Evolutionary conservation across 2,329 filamentous ascomycete species (phyloP).

Genomic region (Moelleriella libera): DNA sequence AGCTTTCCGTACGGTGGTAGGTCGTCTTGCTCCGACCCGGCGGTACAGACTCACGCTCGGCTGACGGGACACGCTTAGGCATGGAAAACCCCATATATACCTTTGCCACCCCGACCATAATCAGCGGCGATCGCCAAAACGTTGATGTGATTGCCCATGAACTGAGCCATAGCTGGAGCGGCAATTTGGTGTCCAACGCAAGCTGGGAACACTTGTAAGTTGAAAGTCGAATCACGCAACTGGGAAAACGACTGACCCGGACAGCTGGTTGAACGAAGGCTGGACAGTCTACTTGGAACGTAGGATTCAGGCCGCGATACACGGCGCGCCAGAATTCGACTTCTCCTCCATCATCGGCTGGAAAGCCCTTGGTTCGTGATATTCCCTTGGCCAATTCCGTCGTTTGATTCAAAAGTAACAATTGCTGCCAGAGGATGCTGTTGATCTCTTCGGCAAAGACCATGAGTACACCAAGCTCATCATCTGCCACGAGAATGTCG

Average conservation of each 20-base stretch:
- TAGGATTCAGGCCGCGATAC: constrained; percentile 60
- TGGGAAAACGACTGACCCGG: not conserved
- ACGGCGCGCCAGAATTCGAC: constrained; percentile 75
- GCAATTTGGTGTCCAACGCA: constrained; percentile 67
- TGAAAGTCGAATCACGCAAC: not conserved
- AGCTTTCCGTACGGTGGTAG: constrained; percentile 77
- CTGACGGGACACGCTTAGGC: constrained; percentile 21
- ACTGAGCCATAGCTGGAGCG: constrained; percentile 68
- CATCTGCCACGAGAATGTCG: constrained; percentile 73
- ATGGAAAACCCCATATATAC: constrained; percentile 94
- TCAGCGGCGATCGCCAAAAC: constrained; percentile 82
- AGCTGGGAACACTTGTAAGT: constrained; percentile 70
- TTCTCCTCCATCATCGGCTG: constrained; percentile 95
- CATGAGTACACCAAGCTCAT: constrained; percentile 91
- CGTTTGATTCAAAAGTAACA: not conserved
- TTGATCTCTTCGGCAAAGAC: constrained; percentile 64
- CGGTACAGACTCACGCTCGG: not conserved
- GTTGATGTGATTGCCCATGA: constrained; percentile 93
- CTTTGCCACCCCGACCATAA: constrained; percentile 87
- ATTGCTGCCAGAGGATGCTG: constrained; percentile 48
- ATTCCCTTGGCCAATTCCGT: not conserved
- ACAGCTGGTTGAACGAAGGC: constrained; percentile 57
- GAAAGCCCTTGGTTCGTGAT: constrained; percentile 55
- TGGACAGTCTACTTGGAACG: constrained; percentile 96
- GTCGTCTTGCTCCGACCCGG: constrained; percentile 10